Conservation (phyloP, 73 alveolate species). For the Paramecium primaurelia region DNA sequence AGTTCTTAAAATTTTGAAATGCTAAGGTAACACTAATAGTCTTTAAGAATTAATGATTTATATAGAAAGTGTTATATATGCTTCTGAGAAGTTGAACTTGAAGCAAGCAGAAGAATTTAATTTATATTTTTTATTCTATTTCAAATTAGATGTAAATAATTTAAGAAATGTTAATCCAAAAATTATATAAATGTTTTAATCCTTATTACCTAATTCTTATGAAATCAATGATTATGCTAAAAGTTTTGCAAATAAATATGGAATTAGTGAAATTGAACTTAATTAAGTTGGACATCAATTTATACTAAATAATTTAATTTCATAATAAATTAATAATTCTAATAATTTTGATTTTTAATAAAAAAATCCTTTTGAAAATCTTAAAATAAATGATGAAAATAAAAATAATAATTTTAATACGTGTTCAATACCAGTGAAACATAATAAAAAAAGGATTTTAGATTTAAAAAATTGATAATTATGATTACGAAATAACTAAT, state of each 20-base stretch:
- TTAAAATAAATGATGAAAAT: neutral
- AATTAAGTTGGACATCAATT: neutral
- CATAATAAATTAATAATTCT: neutral
- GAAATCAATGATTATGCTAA: neutral
- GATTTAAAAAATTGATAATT: no score
- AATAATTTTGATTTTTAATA: neutral
- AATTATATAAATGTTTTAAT: neutral
- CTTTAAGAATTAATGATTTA: neutral
- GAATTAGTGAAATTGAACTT: neutral
- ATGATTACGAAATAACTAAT: neutral
- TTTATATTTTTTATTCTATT: neutral
- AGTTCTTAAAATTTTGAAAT: neutral
- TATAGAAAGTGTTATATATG: constrained; percentile 1
- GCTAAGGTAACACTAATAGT: neutral
- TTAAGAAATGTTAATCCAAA: neutral
- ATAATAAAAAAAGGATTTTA: neutral
- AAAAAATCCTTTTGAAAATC: neutral
- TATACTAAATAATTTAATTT: neutral
- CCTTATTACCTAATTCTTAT: neutral
- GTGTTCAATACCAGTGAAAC: neutral
- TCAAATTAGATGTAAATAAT: neutral
- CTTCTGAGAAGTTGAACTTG: neutral
- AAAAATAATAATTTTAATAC: no score
- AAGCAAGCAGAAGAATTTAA: neutral
- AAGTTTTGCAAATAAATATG: neutral